Conservation (phyloP, 345 rosid genomes). For the Durio zibethinus region DNA sequence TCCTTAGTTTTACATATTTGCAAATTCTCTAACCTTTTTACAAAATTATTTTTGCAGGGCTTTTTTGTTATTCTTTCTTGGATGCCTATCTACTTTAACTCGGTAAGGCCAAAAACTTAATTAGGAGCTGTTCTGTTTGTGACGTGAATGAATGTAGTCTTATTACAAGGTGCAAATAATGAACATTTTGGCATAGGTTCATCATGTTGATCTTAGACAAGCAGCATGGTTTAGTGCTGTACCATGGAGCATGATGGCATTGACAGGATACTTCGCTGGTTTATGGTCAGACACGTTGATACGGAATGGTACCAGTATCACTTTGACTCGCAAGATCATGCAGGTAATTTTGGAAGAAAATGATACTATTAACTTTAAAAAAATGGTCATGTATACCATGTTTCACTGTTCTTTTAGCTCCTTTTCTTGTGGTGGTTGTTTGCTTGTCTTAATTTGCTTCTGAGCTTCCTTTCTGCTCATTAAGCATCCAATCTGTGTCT, state of each 20-base stretch:
- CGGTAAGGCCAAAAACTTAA: conserved; percentile 45
- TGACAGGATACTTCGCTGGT: conserved; percentile 83
- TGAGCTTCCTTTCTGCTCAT: neutral
- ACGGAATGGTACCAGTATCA: conserved; percentile 64
- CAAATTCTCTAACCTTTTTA: neutral
- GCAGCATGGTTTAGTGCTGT: conserved; percentile 98
- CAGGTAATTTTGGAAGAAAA: conserved; percentile 51
- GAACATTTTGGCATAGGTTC: conserved; percentile 43
- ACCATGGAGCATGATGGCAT: conserved; percentile 96
- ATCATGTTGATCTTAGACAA: conserved; percentile 86
- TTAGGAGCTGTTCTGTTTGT: neutral
- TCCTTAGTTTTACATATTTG: neutral
- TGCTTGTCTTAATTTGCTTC: neutral
- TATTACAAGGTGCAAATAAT: conserved; percentile 18
- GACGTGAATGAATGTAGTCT: neutral
- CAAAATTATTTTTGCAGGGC: conserved; percentile 47
- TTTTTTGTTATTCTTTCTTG: conserved; percentile 96
- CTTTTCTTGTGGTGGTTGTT: neutral
- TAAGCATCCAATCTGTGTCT: conserved; percentile 16
- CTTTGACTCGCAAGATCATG: conserved; percentile 86
- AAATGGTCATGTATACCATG: neutral
- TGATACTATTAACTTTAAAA: neutral
- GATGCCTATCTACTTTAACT: conserved; percentile 96
- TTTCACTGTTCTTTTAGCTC: neutral
- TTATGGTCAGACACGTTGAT: conserved; percentile 74